Percentiles rank a stretch among this genome's conserved stretches.
These are phyloP conservation scores for Botrytis deweyae DNA, from an alignment of 2,329 filamentous ascomycete genomes.

Conservation along the genomic window DNA sequence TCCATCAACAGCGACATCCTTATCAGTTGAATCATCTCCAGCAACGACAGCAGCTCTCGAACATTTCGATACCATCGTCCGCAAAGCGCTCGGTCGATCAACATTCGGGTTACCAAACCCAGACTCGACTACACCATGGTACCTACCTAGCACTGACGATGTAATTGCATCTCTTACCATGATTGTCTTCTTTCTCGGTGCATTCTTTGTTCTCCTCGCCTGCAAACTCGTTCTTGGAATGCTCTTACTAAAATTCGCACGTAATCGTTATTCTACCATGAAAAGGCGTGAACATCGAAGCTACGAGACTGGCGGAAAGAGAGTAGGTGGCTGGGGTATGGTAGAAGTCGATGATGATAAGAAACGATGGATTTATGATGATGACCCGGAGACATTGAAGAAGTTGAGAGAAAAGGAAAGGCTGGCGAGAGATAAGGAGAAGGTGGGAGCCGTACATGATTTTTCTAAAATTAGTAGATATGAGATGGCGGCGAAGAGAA, in stretches of 20 bases:
- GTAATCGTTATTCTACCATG: constrained; percentile 78
- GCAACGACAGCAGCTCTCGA: constrained; percentile 75
- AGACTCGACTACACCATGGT: constrained; percentile 38
- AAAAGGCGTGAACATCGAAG: constrained; percentile 60
- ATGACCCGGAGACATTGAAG: constrained; percentile 71
- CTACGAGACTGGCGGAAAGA: constrained; percentile 68
- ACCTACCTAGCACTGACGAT: constrained; percentile 57
- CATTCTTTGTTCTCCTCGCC: constrained; percentile 81
- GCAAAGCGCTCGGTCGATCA: constrained; percentile 72
- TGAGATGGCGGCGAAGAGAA: constrained; percentile 94
- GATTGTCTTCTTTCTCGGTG: constrained; percentile 78
- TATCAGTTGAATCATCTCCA: constrained; percentile 68
- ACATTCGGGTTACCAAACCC: constrained; percentile 55
- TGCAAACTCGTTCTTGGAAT: constrained; percentile 87
- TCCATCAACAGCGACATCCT: constrained; percentile 62
- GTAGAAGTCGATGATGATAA: constrained; percentile 90
- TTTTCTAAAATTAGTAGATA: constrained; percentile 74
- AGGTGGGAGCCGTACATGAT: constrained; percentile 52
- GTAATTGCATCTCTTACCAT: constrained; percentile 76
- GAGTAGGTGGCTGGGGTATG: constrained; percentile 78
- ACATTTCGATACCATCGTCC: constrained; percentile 74
- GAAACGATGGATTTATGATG: constrained; percentile 79
- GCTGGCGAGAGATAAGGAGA: constrained; percentile 54
- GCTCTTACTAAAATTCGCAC: constrained; percentile 75
- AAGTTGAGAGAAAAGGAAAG: constrained; percentile 62